A percentile compares a stretch with the other conserved stretches of the same genome.
Evolutionary conservation across 768 basidiomycete species (phyloP).

Genomic region (Rubroboletus satanas): DNA sequence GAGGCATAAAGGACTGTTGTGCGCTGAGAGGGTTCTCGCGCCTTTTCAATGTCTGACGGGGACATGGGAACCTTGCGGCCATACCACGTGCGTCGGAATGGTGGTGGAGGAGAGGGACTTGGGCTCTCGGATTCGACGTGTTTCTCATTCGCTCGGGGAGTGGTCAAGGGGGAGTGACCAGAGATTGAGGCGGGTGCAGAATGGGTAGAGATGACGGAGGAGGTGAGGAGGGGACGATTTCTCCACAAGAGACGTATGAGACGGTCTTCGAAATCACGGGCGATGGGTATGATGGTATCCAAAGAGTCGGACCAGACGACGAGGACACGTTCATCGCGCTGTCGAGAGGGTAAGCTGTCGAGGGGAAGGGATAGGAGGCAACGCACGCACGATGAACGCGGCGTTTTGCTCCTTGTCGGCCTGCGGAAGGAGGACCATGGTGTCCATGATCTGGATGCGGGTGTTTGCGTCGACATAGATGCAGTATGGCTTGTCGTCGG

Average conservation of each 20-base stretch:
- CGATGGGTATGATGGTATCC: slow-evolving; percentile 60
- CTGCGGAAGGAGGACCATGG: slow-evolving; percentile 69
- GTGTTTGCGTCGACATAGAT: slow-evolving; percentile 50
- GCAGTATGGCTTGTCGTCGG: slow-evolving; percentile 33
- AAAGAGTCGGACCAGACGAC: slow-evolving; percentile 83
- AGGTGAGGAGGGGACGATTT: slow-evolving; percentile 26
- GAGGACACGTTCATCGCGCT: slow-evolving; percentile 81
- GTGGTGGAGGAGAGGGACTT: slow-evolving; percentile 27
- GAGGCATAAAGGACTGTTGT: slow-evolving; percentile 24
- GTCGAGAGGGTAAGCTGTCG: background rate
- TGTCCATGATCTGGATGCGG: slow-evolving; percentile 80
- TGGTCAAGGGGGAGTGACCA: slow-evolving; percentile 34
- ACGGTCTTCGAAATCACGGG: slow-evolving; percentile 52
- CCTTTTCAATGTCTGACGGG: slow-evolving; percentile 31
- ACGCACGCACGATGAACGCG: slow-evolving; percentile 67
- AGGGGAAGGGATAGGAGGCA: background rate
- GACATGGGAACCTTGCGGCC: slow-evolving; percentile 47
- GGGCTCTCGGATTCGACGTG: slow-evolving; percentile 10
- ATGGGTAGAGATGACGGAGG: slow-evolving; percentile 25
- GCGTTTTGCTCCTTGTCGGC: slow-evolving; percentile 34
- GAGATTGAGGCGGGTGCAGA: slow-evolving; percentile 35
- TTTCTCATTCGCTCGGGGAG: slow-evolving; percentile 16
- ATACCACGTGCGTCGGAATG: slow-evolving; percentile 55
- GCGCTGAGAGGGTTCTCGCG: slow-evolving; percentile 12
- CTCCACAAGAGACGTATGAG: slow-evolving; percentile 58